These are phyloP conservation scores for Psilocybe mexicana DNA, from an alignment of 1,284 basidiomycete genomes.

Conservation along the genomic window DNA sequence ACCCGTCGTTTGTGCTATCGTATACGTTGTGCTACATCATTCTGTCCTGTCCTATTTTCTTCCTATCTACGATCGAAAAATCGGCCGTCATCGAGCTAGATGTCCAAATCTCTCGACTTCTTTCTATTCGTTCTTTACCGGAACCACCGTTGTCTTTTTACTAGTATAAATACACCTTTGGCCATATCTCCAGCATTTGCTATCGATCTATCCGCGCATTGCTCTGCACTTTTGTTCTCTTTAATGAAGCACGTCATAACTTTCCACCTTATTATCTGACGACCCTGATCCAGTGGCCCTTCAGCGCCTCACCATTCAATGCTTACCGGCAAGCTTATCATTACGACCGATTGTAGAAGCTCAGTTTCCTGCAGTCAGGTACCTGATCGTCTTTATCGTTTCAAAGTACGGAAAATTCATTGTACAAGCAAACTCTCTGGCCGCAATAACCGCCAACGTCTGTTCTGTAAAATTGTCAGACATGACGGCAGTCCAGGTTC, in stretches of 20 bases:
- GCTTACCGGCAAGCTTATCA: too few relatives aligned
- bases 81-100: neutral
- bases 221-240: slow-evolving; percentile 4
- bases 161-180: slow-evolving; percentile 13
- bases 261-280: too few relatives aligned
- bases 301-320: neutral
- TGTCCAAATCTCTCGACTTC: slow-evolving; percentile 5
- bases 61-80: slow-evolving; percentile 9
- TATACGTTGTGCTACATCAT: slow-evolving; percentile 28
- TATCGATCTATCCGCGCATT: neutral
- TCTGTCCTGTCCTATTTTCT: slow-evolving; percentile 10
- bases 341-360: too few relatives aligned
- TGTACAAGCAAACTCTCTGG: too few relatives aligned
- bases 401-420: too few relatives aligned
- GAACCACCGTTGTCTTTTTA: slow-evolving; percentile 3
- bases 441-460: too few relatives aligned
- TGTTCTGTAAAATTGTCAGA: too few relatives aligned
- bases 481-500: too few relatives aligned
- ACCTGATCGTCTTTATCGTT: too few relatives aligned
- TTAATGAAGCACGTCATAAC: neutral
- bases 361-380: too few relatives aligned
- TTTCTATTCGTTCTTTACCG: slow-evolving; percentile 12
- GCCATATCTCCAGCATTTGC: neutral
- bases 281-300: neutral
- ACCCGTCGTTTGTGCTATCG: slow-evolving; percentile 27